Evolutionary conservation across 768 basidiomycete species (phyloP), one percentile per base, ranked within the genome.

Genomic region (Hemileccinum rubropunctum): DNA sequence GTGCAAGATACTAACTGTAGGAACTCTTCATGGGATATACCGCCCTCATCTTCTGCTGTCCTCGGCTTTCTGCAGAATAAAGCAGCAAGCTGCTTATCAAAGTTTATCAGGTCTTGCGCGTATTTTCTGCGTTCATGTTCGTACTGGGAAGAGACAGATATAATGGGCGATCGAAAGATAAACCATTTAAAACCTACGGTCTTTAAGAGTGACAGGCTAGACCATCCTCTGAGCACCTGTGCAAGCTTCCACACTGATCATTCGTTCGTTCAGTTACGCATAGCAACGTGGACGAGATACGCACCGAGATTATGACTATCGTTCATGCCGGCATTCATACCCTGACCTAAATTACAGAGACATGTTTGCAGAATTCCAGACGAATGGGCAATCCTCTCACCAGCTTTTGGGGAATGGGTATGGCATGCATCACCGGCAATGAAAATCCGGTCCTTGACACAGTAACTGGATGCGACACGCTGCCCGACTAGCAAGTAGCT

Each of bases 361-460:
- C 48, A 32, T 38, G 17, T 26, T 39, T 21, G 2, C 14, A 13
- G 18, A 34, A 26, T 34, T 27, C 26, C 15, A 20, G 2, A 15
- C 34, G 5, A 28, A 15, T 36, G 9, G 12, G 4, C 10, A 32
- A 45, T 0, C 3, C 6, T 42, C 70, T 37, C 39, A 80, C 83
- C 80, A 52, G 80, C 82, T 69, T 84, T 85, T 0, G 82, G 82
- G 0, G 79, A 83, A 65, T 83, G 82, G 2, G 81, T 83, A 60
- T 83, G 83, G 50, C 84, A 87, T 0, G 86, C 87, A 62, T 88
- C 88, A 0, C 88, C 88, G 1, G 80, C 83, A 48, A 91, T 88
- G 63, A 90, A 89, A 2, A 88, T 76, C 1, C 88, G 77, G 3
- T 85, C 75, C n/a, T 78, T 62, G 3, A 76, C 67, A 20, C 80